phyloP scores from a whole-genome alignment of 257 asterid species.

The Solanum megistacrolobum region DNA sequence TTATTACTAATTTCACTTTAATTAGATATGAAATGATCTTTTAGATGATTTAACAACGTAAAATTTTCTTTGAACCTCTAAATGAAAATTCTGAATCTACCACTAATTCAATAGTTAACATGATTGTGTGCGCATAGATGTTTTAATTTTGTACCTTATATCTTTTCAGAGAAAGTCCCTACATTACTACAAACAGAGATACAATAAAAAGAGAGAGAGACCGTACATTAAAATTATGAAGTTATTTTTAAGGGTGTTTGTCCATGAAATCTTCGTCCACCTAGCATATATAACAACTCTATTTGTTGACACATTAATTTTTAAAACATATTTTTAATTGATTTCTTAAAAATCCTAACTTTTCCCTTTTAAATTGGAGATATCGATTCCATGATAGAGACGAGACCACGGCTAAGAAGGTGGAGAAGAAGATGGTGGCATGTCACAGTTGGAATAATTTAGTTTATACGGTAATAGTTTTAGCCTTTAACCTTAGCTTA shows the following conservation, averaged over 20 bases:
- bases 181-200: background rate
- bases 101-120: background rate
- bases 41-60: background rate
- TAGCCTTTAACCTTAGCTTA: too few relatives aligned
- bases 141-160: background rate
- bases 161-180: background rate
- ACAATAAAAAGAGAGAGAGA: background rate
- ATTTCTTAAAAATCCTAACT: too few relatives aligned
- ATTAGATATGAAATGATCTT: background rate
- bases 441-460: too few relatives aligned
- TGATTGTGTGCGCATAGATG: background rate
- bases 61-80: background rate
- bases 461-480: too few relatives aligned
- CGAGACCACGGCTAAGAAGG: fast-evolving
- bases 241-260: too few relatives aligned
- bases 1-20: background rate
- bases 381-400: too few relatives aligned
- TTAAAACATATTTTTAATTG: too few relatives aligned
- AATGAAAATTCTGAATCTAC: background rate
- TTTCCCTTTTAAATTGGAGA: too few relatives aligned
- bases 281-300: too few relatives aligned
- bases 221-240: background rate
- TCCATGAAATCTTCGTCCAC: too few relatives aligned
- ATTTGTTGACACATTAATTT: too few relatives aligned
- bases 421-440: too few relatives aligned